Evolutionary conservation across 2,329 filamentous ascomycete species (phyloP).

Genomic region (Helminthosporium solani): DNA sequence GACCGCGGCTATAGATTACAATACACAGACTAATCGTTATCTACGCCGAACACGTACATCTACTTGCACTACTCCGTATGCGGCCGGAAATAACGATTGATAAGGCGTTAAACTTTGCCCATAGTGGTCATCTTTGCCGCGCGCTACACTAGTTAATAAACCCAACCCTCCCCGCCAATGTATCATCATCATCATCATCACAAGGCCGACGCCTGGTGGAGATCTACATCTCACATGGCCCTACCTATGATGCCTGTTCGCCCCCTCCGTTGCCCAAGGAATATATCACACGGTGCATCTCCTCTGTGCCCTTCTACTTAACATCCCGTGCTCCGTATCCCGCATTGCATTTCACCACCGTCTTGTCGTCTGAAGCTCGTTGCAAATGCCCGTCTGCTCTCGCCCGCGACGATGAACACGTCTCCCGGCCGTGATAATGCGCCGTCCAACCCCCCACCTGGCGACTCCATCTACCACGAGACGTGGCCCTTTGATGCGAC

Average conservation of each 20-base stretch:
- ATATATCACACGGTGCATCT: too few species aligned
- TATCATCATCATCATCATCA: neutral
- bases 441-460: constrained; percentile 1
- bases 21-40: too few species aligned
- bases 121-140: neutral
- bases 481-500: neutral
- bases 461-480: constrained; percentile 1
- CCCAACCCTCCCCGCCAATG: neutral
- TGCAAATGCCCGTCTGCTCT: neutral
- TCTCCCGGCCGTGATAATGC: constrained; percentile 5
- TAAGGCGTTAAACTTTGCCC: neutral
- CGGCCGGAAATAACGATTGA: too few species aligned
- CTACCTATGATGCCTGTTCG: neutral
- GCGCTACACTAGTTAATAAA: neutral
- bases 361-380: too few species aligned
- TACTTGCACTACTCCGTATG: too few species aligned
- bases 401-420: constrained; percentile 8
- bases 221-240: neutral
- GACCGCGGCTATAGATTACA: too few species aligned
- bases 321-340: too few species aligned
- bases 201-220: neutral
- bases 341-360: neutral
- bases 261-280: neutral
- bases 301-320: too few species aligned
- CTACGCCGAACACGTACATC: too few species aligned